Conservation (phyloP, 345 rosid species). For the Syzygium aqueum region DNA sequence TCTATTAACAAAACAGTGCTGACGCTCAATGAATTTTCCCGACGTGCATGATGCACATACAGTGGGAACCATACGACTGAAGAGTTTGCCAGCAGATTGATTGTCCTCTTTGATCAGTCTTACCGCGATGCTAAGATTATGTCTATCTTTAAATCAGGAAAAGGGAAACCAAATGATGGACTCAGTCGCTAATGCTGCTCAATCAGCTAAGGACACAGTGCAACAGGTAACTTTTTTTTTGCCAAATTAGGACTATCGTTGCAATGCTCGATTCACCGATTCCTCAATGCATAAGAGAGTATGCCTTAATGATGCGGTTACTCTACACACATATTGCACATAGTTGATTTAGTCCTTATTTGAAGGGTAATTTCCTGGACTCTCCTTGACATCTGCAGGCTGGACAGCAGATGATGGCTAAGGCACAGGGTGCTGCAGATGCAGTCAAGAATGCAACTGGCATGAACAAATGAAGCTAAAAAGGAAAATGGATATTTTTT, state of each 20-base stretch:
- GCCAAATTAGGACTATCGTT: background rate
- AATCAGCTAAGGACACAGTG: conserved; percentile 45
- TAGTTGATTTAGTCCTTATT: background rate
- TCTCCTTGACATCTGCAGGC: conserved; percentile 18
- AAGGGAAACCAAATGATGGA: conserved; percentile 45
- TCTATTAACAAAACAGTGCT: background rate
- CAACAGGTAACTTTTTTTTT: conserved; percentile 24
- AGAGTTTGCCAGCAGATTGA: background rate
- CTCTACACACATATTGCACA: background rate
- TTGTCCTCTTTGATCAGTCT: background rate
- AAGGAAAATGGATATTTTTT: background rate
- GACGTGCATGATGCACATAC: background rate
- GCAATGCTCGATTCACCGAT: background rate
- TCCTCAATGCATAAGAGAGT: background rate
- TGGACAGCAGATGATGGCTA: conserved; percentile 38
- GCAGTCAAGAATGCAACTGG: conserved; percentile 52
- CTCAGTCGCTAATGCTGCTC: conserved; percentile 43
- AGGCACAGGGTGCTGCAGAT: conserved; percentile 50
- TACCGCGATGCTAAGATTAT: background rate
- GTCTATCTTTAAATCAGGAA: conserved; percentile 26
- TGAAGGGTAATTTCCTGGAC: background rate
- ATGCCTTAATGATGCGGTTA: background rate
- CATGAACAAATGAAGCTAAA: conserved; percentile 1
- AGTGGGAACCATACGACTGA: background rate
- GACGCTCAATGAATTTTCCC: background rate